Evolutionary conservation across 257 asterid genomes (phyloP).

Genomic region (Forsythia suspensa): DNA sequence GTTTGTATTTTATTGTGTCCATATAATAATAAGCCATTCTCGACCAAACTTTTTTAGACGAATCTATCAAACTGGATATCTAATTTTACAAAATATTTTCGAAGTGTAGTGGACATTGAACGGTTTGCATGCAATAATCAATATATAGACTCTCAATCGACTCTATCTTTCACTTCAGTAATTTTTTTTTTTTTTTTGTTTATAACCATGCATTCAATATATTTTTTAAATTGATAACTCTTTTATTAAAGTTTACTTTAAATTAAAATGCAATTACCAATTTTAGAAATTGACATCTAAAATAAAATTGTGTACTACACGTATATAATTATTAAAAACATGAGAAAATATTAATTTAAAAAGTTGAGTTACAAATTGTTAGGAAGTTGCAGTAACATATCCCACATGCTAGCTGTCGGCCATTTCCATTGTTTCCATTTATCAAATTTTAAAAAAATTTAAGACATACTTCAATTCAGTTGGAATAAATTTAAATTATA

Average conservation of each 20-base stretch:
- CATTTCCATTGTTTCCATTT: constrained; percentile 12
- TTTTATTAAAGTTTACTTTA: neutral
- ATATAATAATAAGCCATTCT: no score
- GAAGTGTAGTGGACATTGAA: no score
- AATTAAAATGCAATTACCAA: neutral
- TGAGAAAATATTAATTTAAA: neutral
- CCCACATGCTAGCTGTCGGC: constrained; percentile 40
- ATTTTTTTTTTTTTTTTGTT: no score
- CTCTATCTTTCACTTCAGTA: neutral
- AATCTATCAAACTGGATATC: no score
- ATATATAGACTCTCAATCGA: no score
- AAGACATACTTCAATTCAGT: no score
- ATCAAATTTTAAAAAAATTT: neutral
- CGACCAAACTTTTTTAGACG: no score
- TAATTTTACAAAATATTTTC: no score
- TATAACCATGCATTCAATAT: neutral
- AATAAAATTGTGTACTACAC: neutral
- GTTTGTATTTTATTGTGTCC: no score
- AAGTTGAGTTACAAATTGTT: neutral
- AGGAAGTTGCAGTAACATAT: neutral
- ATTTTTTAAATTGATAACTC: no score
- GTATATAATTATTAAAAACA: constrained; percentile 1
- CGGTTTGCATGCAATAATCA: no score
- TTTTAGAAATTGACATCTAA: neutral
- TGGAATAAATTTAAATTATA: no score